These are phyloP conservation scores for Sindora glabra DNA, from an alignment of 306 rosid species.

Conservation along the genomic window DNA sequence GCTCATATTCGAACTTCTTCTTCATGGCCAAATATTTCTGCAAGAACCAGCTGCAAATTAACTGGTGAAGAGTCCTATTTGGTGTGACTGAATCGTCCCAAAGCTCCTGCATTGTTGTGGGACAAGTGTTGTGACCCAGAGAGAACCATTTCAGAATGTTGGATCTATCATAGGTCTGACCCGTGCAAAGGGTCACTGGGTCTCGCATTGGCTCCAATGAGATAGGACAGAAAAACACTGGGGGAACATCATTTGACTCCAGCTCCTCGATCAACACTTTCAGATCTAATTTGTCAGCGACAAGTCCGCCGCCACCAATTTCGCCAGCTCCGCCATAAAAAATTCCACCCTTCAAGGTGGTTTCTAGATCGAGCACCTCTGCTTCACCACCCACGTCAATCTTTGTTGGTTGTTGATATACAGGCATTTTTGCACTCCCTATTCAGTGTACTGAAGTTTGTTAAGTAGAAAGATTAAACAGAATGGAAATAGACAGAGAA, in stretches of 20 bases:
- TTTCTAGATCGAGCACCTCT: no score
- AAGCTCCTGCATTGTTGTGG: constrained; percentile 83
- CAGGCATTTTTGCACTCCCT: constrained; percentile 37
- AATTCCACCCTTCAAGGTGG: no score
- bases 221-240: constrained; percentile 73
- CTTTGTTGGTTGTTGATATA: constrained; percentile 28
- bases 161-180: constrained; percentile 79
- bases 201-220: constrained; percentile 73
- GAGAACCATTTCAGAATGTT: constrained; percentile 71
- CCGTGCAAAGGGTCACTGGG: constrained; percentile 84
- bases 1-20: constrained; percentile 63
- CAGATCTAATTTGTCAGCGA: constrained; percentile 47
- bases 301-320: constrained; percentile 11
- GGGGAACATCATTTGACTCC: constrained; percentile 55
- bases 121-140: constrained; percentile 69
- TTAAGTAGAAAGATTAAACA: not conserved
- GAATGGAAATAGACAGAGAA: not conserved
- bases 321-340: no score
- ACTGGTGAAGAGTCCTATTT: constrained; percentile 52
- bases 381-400: constrained; percentile 29
- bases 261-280: constrained; percentile 50
- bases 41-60: constrained; percentile 57
- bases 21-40: constrained; percentile 49
- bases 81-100: constrained; percentile 71
- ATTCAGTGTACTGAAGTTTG: not conserved